Evolutionary conservation across 768 basidiomycete genomes (phyloP).

Genomic region (Exidia glandulosa): DNA sequence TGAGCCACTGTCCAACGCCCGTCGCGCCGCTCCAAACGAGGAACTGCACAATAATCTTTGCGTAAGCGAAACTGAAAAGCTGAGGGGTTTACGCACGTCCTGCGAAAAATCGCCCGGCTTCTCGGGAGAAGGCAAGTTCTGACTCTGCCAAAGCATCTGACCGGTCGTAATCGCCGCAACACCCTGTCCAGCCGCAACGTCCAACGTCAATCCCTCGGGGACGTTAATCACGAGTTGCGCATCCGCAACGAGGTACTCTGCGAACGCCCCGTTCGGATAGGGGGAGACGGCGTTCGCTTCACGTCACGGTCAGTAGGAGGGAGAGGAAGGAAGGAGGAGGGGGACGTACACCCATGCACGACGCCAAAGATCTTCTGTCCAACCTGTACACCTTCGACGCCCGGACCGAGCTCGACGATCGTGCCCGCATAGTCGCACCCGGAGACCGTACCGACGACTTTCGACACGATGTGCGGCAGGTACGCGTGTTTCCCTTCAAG

Average conservation of each 20-base stretch:
- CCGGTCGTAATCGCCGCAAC: slow-evolving; percentile 7
- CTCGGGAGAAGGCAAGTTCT: background rate
- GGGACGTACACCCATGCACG: slow-evolving; percentile 13
- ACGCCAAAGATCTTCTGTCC: slow-evolving; percentile 19
- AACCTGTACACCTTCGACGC: slow-evolving; percentile 8
- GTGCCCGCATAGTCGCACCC: slow-evolving; percentile 18
- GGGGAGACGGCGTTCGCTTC: background rate
- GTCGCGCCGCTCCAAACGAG: slow-evolving; percentile 20
- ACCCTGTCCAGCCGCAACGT: slow-evolving; percentile 7
- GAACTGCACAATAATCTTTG: slow-evolving; percentile 6
- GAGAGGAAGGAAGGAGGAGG: background rate
- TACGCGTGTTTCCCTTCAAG: background rate
- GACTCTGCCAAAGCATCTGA: slow-evolving; percentile 6
- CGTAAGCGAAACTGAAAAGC: too few relatives aligned
- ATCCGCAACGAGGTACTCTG: slow-evolving; percentile 16
- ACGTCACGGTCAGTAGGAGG: background rate
- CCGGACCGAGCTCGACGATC: slow-evolving; percentile 12
- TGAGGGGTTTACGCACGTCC: background rate
- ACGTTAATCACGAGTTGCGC: slow-evolving; percentile 10
- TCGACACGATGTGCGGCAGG: background rate
- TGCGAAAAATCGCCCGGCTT: background rate
- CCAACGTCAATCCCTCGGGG: background rate
- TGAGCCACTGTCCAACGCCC: slow-evolving; percentile 3
- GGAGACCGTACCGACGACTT: slow-evolving; percentile 2
- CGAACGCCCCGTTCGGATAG: slow-evolving; percentile 13